Conservation (phyloP, 768 basidiomycete species). For the Trametes coccinea region DNA sequence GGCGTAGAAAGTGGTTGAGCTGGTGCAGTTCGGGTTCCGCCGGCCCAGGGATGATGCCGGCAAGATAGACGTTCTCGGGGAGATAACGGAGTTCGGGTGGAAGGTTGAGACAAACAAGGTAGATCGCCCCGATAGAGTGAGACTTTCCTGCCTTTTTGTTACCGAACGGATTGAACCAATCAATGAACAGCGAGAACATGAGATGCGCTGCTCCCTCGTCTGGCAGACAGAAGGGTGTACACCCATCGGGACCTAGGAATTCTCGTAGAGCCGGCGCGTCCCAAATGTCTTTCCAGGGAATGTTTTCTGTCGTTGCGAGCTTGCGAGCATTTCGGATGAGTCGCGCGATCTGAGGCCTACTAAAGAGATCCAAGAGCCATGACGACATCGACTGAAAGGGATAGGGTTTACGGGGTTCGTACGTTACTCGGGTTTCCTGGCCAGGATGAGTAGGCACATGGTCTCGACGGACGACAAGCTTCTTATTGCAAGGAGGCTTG, state of each 20-base stretch:
- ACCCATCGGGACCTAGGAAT: constrained; percentile 19
- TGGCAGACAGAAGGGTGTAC: neutral
- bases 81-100: constrained; percentile 25
- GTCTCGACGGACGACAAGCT: no score
- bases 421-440: no score
- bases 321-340: no score
- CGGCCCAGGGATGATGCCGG: constrained; percentile 44
- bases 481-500: neutral
- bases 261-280: constrained; percentile 5
- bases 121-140: constrained; percentile 24
- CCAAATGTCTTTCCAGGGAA: constrained; percentile 15
- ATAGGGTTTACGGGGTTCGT: no score
- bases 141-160: constrained; percentile 14
- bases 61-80: constrained; percentile 41
- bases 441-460: no score
- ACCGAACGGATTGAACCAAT: constrained; percentile 23
- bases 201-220: constrained; percentile 5
- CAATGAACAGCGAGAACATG: constrained; percentile 16
- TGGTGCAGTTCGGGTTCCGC: constrained; percentile 34
- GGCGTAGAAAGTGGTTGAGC: constrained; percentile 41
- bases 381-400: no score
- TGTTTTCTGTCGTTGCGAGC: no score
- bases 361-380: no score
- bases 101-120: constrained; percentile 30
- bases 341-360: no score